phyloP scores from a whole-genome alignment of 345 rosid species.

The Clarkia xantiana region DNA sequence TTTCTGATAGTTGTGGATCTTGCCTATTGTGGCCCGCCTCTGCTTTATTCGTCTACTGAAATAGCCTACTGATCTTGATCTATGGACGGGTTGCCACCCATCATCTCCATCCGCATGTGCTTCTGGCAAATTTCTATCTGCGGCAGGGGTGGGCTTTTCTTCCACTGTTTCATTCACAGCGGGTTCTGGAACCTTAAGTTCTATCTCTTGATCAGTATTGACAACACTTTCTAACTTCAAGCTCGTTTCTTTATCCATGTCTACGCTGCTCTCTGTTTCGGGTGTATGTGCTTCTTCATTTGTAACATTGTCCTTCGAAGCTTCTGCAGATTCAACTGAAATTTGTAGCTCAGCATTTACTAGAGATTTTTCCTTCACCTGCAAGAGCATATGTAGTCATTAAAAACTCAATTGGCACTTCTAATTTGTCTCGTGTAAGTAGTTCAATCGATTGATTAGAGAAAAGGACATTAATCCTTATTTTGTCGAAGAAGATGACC shows the following conservation, averaged over 20 bases:
- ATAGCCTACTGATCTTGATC: conserved; percentile 71
- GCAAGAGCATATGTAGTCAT: conserved; percentile 9
- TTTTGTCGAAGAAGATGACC: too few species aligned
- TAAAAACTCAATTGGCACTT: background rate
- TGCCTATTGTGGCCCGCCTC: conserved; percentile 67
- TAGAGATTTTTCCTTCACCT: conserved; percentile 51
- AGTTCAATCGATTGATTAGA: too few species aligned
- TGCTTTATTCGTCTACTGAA: conserved; percentile 67
- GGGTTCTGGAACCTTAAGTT: conserved; percentile 26
- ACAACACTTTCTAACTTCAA: conserved; percentile 7
- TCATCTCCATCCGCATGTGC: conserved; percentile 60
- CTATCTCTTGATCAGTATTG: conserved; percentile 24
- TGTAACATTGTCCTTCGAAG: conserved; percentile 29
- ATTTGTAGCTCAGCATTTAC: conserved; percentile 23
- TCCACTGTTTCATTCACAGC: conserved; percentile 29
- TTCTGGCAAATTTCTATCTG: conserved; percentile 15
- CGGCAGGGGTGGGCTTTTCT: conserved; percentile 11
- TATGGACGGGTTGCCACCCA: conserved; percentile 96
- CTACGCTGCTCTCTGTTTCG: conserved; percentile 18
- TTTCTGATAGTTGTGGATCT: conserved; percentile 57
- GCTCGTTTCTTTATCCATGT: conserved; percentile 28
- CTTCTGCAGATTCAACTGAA: conserved; percentile 32
- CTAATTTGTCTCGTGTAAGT: background rate
- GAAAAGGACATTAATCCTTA: too few species aligned
- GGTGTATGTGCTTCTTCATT: conserved; percentile 35